phyloP scores from a whole-genome alignment of 768 basidiomycete species.

The Pisolithus microcarpus region DNA sequence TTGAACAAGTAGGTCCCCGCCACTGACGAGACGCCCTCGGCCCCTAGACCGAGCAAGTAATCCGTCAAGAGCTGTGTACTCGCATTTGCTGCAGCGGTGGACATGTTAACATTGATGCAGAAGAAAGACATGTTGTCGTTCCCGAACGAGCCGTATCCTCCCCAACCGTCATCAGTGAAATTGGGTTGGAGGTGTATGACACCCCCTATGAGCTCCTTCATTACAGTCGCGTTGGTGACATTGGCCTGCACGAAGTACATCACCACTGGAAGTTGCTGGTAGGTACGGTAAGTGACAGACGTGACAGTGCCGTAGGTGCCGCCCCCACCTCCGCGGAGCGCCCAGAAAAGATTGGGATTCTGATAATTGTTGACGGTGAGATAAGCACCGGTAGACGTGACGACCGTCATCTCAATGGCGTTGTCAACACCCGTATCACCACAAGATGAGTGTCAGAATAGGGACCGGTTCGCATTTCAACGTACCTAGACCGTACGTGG shows the following conservation, averaged over 20 bases:
- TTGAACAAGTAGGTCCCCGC: slow-evolving; percentile 18
- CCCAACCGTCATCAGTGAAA: slow-evolving; percentile 40
- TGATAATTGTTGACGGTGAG: slow-evolving; percentile 34
- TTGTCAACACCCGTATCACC: slow-evolving; percentile 15
- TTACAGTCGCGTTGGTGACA: too few species aligned
- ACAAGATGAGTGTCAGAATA: not conserved
- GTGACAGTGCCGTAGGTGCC: too few species aligned
- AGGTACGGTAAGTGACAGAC: too few species aligned
- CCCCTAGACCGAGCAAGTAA: slow-evolving; percentile 4
- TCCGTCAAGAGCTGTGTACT: slow-evolving; percentile 19
- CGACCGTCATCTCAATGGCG: slow-evolving; percentile 37
- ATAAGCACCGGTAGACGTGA: slow-evolving; percentile 35
- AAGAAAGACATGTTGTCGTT: slow-evolving; percentile 8
- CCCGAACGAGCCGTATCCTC: slow-evolving; percentile 26
- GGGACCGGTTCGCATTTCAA: not conserved
- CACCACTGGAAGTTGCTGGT: too few species aligned
- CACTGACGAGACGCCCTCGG: slow-evolving; percentile 15
- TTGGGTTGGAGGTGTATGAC: slow-evolving; percentile 28
- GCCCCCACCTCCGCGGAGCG: too few species aligned
- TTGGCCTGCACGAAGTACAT: too few species aligned
- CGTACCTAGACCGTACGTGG: slow-evolving; percentile 37
- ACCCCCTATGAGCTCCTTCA: slow-evolving; percentile 5
- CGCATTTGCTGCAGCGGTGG: slow-evolving; percentile 27
- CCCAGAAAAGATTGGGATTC: too few species aligned
- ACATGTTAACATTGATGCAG: slow-evolving; percentile 30